Conservation (phyloP, 805 yeast genomes). For the Candida sonorensis region DNA sequence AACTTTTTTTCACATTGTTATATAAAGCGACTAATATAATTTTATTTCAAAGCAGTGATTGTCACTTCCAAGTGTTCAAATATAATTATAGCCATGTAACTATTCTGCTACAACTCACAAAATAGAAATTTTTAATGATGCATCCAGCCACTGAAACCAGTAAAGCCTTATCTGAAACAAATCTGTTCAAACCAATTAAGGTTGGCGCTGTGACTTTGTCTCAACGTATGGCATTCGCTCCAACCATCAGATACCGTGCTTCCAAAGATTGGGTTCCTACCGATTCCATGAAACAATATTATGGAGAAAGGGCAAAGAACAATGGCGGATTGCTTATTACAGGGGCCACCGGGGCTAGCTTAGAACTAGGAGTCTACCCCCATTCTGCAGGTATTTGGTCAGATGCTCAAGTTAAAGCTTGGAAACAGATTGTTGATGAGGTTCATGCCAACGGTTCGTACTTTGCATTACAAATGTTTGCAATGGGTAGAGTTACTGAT, state of each 20-base stretch:
- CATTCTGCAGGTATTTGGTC: constrained; percentile 43
- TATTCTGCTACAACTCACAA: too few species aligned
- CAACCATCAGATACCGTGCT: constrained; percentile 41
- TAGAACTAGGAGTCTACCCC: constrained; percentile 35
- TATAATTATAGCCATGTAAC: too few species aligned
- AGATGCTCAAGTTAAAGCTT: constrained; percentile 36
- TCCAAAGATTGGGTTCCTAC: constrained; percentile 30
- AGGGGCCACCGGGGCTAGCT: constrained; percentile 46
- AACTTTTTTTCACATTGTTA: too few species aligned
- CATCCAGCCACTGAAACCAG: background rate
- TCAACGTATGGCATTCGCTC: constrained; percentile 40
- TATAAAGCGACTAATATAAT: too few species aligned
- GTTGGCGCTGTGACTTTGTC: constrained; percentile 29
- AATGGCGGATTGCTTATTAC: constrained; percentile 53
- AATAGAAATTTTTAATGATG: background rate
- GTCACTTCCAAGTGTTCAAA: too few species aligned
- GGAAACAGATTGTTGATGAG: constrained; percentile 39
- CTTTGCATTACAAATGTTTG: constrained; percentile 44
- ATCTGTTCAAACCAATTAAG: constrained; percentile 34
- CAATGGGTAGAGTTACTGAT: constrained; percentile 32
- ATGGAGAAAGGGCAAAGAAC: constrained; percentile 42
- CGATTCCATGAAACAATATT: constrained; percentile 41
- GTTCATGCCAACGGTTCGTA: constrained; percentile 43
- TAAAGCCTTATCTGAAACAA: constrained; percentile 2
- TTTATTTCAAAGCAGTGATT: too few species aligned